Conservation (phyloP, 2,329 filamentous ascomycete species). For the Cladosporium sp. region DNA sequence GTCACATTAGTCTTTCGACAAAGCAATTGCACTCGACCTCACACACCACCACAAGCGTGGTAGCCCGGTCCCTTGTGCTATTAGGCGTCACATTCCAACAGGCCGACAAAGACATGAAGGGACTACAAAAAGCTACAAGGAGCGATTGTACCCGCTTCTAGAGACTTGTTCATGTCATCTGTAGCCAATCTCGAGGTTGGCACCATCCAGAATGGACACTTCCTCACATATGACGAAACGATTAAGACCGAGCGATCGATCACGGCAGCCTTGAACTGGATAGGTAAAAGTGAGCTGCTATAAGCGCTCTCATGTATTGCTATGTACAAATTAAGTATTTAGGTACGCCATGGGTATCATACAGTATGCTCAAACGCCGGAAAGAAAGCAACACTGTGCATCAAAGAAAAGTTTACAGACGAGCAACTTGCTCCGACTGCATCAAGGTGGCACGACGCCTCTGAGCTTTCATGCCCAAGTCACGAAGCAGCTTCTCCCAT, state of each 20-base stretch:
- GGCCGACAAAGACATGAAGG: no score
- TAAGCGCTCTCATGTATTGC: background rate
- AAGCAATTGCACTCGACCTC: background rate
- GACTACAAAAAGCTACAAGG: no score
- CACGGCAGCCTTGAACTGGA: background rate
- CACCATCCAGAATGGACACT: no score
- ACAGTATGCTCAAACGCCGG: slow-evolving; percentile 1
- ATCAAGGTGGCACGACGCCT: slow-evolving; percentile 4
- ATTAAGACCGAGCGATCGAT: no score
- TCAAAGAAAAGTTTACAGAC: background rate
- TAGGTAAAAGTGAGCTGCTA: background rate
- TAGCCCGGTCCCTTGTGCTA: background rate
- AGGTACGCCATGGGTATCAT: slow-evolving; percentile 12
- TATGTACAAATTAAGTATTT: slow-evolving; percentile 12
- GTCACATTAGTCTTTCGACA: background rate
- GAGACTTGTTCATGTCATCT: no score
- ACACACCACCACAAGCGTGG: background rate
- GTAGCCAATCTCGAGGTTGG: no score
- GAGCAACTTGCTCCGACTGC: slow-evolving; percentile 8
- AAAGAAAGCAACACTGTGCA: background rate
- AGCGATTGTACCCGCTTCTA: no score
- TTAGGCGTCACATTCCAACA: no score
- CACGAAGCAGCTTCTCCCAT: slow-evolving; percentile 48
- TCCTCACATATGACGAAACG: no score
- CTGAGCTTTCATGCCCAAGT: slow-evolving; percentile 23